These are phyloP conservation scores for Neofusicoccum ribis DNA, from an alignment of 2,329 filamentous ascomycete species.

Conservation along the genomic window DNA sequence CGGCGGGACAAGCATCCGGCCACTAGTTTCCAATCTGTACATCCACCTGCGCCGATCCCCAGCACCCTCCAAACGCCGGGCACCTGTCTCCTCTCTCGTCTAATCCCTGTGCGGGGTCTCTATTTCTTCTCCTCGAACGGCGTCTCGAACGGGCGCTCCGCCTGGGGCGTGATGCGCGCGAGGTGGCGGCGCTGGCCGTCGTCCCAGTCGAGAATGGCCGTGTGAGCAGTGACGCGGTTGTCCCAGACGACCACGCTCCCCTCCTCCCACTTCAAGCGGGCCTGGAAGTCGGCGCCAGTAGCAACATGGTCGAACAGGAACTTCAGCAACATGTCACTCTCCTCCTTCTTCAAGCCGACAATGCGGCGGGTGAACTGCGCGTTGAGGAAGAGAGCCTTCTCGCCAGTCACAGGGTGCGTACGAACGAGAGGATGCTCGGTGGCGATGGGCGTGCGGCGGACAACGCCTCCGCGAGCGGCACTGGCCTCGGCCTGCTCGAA, in stretches of 20 bases:
- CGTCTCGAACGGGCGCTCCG: conserved; percentile 73
- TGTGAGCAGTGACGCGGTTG: conserved; percentile 77
- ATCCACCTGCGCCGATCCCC: not conserved
- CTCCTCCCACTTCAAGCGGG: conserved; percentile 73
- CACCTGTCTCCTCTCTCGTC: not conserved
- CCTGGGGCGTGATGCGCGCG: conserved; percentile 80
- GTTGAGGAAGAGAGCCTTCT: conserved; percentile 83
- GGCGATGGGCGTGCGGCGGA: conserved; percentile 72
- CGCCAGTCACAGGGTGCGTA: conserved; percentile 76
- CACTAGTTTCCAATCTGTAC: not conserved
- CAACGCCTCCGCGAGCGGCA: conserved; percentile 65
- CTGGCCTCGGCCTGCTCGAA: conserved; percentile 74
- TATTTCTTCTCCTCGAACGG: conserved; percentile 38
- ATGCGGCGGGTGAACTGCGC: conserved; percentile 82
- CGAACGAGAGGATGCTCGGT: conserved; percentile 76
- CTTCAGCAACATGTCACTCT: conserved; percentile 74
- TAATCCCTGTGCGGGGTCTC: not conserved
- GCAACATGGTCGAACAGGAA: conserved; percentile 77
- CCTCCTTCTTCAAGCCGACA: conserved; percentile 82
- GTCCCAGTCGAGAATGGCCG: conserved; percentile 79
- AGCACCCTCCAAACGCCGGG: not conserved
- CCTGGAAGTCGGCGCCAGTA: conserved; percentile 70
- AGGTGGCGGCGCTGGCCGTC: conserved; percentile 76
- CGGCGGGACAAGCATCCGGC: not conserved
- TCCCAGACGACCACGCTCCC: conserved; percentile 87